Evolutionary conservation across 768 basidiomycete genomes (phyloP).

Genomic region (Russula emetica): DNA sequence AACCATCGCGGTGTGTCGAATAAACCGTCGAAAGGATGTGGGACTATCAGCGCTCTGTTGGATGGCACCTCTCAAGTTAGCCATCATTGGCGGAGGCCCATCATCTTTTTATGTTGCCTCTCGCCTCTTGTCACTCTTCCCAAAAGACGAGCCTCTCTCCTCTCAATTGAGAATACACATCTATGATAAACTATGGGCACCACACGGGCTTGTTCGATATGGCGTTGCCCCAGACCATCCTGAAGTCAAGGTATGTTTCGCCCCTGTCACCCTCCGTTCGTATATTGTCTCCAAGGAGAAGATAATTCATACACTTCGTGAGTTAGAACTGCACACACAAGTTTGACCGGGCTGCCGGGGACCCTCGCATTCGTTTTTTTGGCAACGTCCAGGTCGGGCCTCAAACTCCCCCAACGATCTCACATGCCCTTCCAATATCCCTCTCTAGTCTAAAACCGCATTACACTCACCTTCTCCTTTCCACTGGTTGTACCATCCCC

Average conservation of each 20-base stretch:
- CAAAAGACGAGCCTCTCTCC: slow-evolving; percentile 38
- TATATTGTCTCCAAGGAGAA: background rate
- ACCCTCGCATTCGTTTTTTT: slow-evolving; percentile 82
- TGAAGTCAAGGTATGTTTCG: slow-evolving; percentile 80
- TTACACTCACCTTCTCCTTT: slow-evolving; percentile 84
- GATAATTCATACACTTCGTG: background rate
- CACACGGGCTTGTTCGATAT: slow-evolving; percentile 91
- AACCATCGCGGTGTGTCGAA: no score
- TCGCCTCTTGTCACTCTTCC: slow-evolving; percentile 65
- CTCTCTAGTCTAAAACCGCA: slow-evolving; percentile 56
- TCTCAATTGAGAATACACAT: slow-evolving; percentile 63
- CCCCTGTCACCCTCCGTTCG: no score
- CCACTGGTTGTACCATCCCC: slow-evolving; percentile 77
- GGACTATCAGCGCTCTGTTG: background rate
- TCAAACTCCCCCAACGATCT: slow-evolving; percentile 39
- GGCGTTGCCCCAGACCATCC: slow-evolving; percentile 98
- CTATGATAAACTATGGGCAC: slow-evolving; percentile 90
- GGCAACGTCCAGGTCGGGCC: slow-evolving; percentile 73
- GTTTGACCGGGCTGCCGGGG: slow-evolving; percentile 78
- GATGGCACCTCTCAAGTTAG: slow-evolving; percentile 58
- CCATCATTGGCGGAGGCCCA: slow-evolving; percentile 90
- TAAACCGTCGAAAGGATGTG: no score
- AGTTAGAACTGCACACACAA: slow-evolving; percentile 91
- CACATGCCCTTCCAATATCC: slow-evolving; percentile 54
- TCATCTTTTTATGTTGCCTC: slow-evolving; percentile 96